Evolutionary conservation across 2,329 filamentous ascomycete species (phyloP), one percentile per base, ranked within the genome.

Genomic region (Botrytis fragariae): DNA sequence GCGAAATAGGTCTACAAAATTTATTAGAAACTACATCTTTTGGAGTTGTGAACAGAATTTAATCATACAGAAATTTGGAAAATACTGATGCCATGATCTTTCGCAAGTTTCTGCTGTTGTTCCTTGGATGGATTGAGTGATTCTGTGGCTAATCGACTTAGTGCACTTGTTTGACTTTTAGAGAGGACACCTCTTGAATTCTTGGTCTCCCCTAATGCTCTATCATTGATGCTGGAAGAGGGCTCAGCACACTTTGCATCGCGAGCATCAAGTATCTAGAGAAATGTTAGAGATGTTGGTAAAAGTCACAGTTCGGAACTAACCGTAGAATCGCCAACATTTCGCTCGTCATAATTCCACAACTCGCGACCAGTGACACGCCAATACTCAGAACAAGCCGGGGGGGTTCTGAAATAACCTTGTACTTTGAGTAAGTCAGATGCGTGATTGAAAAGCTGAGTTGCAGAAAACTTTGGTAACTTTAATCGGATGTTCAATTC

Each of bases 251-350:
- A 12, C 4, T 48, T n/a, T 14, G 25, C 48, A 6, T 5, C 4
- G 48, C 10, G 48, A 0, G 12, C 10, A n/a, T 51, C 25, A n/a
- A 1, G 1, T 14, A 3, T 14, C 59, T 61, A 9, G 1, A 7
- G 6, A 3, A 39, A 4, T 3, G 25, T 61, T 25, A 61, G 59
- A 12, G 0, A n/a, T 2, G 2, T 22, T 37, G 22, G 2, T 39
- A 22, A 1, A 7, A n/a, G 5, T 14, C 25, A 7, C 16, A n/a
- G 14, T 51, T 6, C 0, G 12, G n/a, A 3, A 6, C 48, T 54
- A 25, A 54, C 48, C 12, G 16, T 54, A 1, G 16, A 16, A 54
- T n/a, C 48, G 0, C 48, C 48, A 1, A 25, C 0, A 39, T 1
- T 25, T 37, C 12, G 57, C 25, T 39, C 59, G n/a, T 25, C 10